phyloP scores from a whole-genome alignment of 305 asterid species.

The Rubia balearica region DNA sequence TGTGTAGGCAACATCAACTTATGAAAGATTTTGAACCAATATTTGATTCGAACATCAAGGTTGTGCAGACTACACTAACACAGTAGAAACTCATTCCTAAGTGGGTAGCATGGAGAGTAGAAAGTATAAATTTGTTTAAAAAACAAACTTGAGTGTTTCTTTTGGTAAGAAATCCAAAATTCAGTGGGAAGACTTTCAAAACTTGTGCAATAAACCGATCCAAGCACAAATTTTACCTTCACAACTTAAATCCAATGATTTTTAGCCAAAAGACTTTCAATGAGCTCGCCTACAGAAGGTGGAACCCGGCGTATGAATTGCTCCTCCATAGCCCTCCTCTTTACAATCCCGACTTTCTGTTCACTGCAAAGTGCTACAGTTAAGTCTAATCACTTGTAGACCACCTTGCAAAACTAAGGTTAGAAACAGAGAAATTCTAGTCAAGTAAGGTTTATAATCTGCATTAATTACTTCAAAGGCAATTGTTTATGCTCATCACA shows the following conservation, averaged over 20 bases:
- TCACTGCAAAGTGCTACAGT: too few species aligned
- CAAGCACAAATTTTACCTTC: conserved; percentile 34
- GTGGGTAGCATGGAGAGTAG: not conserved
- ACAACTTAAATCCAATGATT: conserved; percentile 58
- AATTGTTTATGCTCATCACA: too few species aligned
- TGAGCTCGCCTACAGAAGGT: conserved; percentile 80
- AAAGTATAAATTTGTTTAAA: not conserved
- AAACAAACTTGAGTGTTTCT: not conserved
- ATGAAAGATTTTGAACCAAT: not conserved
- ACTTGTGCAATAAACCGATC: not conserved
- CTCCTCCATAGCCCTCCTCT: conserved; percentile 47
- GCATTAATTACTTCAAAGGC: too few species aligned
- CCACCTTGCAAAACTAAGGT: too few species aligned
- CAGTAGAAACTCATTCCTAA: not conserved
- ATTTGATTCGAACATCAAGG: not conserved
- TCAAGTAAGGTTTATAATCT: too few species aligned
- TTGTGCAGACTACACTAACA: conserved; percentile 1
- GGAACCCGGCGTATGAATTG: conserved; percentile 83
- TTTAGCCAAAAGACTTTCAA: conserved; percentile 67
- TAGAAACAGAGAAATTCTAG: too few species aligned
- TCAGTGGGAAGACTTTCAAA: not conserved
- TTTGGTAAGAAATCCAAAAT: not conserved
- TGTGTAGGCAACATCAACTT: not conserved
- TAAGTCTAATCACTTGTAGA: too few species aligned
- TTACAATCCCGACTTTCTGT: too few species aligned